Conservation (phyloP, 2,329 filamentous ascomycete genomes). For the Colletotrichum coccodes region DNA sequence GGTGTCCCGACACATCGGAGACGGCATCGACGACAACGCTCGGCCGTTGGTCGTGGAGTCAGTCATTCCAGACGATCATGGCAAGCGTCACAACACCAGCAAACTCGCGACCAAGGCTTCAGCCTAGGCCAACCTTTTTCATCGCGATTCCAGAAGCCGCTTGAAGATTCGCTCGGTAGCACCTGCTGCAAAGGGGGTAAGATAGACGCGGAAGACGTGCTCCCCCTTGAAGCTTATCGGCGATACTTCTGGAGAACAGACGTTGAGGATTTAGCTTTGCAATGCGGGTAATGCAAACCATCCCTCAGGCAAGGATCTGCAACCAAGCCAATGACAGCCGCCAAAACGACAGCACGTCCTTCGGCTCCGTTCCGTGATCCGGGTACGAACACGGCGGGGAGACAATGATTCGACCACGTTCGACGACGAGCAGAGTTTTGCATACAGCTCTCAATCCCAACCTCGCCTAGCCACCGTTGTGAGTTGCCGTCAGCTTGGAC, state of each 20-base stretch:
- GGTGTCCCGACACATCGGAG: not conserved
- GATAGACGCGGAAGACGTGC: not conserved
- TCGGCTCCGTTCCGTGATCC: slow-evolving; percentile 3
- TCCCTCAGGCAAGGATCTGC: slow-evolving; percentile 12
- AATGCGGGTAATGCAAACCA: slow-evolving; percentile 5
- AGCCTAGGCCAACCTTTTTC: not conserved
- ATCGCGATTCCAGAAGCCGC: not conserved
- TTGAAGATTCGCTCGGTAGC: not conserved
- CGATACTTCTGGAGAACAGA: not conserved
- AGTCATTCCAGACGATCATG: slow-evolving; percentile 12
- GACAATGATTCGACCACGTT: not conserved
- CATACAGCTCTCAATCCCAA: slow-evolving; percentile 5
- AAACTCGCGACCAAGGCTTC: not conserved
- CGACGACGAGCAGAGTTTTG: not conserved
- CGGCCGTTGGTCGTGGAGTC: not conserved
- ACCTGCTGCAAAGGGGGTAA: not conserved
- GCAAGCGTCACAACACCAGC: not conserved
- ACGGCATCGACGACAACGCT: not conserved
- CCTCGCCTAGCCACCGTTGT: not conserved
- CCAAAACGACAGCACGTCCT: not conserved
- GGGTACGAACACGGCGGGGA: slow-evolving; percentile 20
- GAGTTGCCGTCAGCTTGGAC: slow-evolving; percentile 6
- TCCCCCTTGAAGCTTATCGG: not conserved
- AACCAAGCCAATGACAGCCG: not conserved
- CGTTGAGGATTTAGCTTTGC: slow-evolving; percentile 14